Evolutionary conservation across 495 filamentous ascomycete genomes (phyloP), one percentile per base, ranked within the genome.

Genomic region (Penicillium subrubescens): DNA sequence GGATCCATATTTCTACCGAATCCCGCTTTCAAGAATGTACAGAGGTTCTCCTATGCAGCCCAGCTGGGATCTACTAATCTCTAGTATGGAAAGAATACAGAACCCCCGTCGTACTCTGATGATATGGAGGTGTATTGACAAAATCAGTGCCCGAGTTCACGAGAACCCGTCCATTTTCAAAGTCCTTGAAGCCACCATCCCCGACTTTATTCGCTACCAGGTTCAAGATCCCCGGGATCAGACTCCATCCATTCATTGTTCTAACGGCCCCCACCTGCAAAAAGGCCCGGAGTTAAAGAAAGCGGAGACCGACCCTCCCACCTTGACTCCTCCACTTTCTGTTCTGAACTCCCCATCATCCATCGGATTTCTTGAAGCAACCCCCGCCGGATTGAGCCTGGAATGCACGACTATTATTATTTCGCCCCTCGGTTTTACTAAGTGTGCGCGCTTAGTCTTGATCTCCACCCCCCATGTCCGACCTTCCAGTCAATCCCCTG

Each of bases 381-480:
- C 29, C 53, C 53, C n/a, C 53, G 14, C 48, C 25, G 48, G 25
- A 52, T 52, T 17, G 25, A 31, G 48, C 48, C 48, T 52, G 48
- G 25, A 52, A 52, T n/a, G 27, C 48, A 12, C 48, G 48, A 52
- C 5, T 27, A 29, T 31, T 7, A 23, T 48, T 48, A 5, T 29
- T 2, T 14, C 25, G 25, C 25, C 14, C 29, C 48, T 52, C 21
- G 48, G 48, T 21, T 7, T 29, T 17, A 15, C 29, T 31, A 17
- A n/a, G 48, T 27, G 44, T 48, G 10, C 27, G 10, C 27, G 5
- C 14, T 29, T 14, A 10, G 12, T 25, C n/a, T 2, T 44, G n/a
- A 10, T 12, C 37, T 37, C 37, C 35, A 27, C 25, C 25, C 37
- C 15, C 37, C 15, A 71, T 68, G 62, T 50, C 68, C 53, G 63